Conservation (phyloP, 2,329 filamentous ascomycete genomes). For the Geoglossum cookeanum region DNA sequence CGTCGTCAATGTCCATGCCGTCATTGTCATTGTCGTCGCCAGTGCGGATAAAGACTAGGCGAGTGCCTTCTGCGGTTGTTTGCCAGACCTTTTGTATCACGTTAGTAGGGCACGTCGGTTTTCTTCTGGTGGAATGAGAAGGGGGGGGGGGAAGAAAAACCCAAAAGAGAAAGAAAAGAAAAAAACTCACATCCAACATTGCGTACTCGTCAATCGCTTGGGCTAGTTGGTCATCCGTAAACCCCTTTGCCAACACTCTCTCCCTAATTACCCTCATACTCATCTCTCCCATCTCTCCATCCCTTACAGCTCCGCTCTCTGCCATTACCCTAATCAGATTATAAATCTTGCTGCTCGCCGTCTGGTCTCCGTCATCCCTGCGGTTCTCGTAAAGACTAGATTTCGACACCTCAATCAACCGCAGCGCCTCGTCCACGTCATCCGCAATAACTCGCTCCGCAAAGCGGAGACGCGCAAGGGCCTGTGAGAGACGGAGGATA, state of each 20-base stretch:
- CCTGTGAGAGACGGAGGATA: slow-evolving; percentile 81
- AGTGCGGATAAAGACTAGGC: slow-evolving; percentile 34
- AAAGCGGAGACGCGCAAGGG: slow-evolving; percentile 81
- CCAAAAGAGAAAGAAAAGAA: neutral
- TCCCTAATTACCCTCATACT: slow-evolving; percentile 79
- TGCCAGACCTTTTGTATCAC: slow-evolving; percentile 30
- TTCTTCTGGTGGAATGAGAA: too few relatives aligned
- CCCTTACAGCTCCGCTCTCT: slow-evolving; percentile 52
- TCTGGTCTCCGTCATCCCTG: slow-evolving; percentile 45
- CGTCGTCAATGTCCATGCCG: slow-evolving; percentile 13
- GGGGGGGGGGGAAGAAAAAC: slow-evolving; percentile 6
- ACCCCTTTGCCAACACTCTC: slow-evolving; percentile 85
- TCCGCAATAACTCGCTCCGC: slow-evolving; percentile 67
- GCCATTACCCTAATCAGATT: slow-evolving; percentile 80
- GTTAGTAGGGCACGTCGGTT: slow-evolving; percentile 12
- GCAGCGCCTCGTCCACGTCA: slow-evolving; percentile 87
- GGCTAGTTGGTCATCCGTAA: slow-evolving; percentile 84
- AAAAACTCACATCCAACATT: slow-evolving; percentile 59
- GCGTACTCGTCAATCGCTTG: slow-evolving; percentile 79
- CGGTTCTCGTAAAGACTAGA: slow-evolving; percentile 65
- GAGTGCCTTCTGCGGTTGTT: slow-evolving; percentile 32
- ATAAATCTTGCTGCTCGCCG: slow-evolving; percentile 78
- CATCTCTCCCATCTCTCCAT: slow-evolving; percentile 52
- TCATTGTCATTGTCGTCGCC: slow-evolving; percentile 25
- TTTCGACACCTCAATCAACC: slow-evolving; percentile 84